Base-by-base conservation (phyloP, 257 asterid genomes). In the Petunia secreta region DNA sequence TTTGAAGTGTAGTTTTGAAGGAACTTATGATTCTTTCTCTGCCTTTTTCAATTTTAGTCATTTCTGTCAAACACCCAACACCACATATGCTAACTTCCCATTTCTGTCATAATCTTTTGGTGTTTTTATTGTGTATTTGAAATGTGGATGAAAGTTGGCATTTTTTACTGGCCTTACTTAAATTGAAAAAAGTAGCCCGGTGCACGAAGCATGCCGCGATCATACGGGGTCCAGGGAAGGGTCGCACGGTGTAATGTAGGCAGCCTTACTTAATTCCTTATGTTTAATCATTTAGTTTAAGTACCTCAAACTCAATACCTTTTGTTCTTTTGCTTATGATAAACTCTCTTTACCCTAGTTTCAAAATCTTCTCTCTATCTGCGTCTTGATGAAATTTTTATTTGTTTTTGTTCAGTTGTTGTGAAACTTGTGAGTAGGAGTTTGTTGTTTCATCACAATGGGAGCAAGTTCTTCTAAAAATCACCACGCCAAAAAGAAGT, bases 401-500 rank as follows among this genome's bases (percentile, higher is more conserved):
- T 54, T 54, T 54, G 6, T 54, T 54, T 4, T 4, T 52, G 55
- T 54, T 54, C 59, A 13, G n/a, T 13, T 4, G 11, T 10, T 54
- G 59, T 13, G 2, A 0, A 54, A 6, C 59, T 54, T 54, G 16
- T 54, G 16, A 5, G 59, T 54, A 54, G 13, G 74, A 65, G 52
- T 65, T 39, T 65, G 52, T 65, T 65, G 74, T 37, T 40, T 38
- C 59, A 54, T 54, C 59, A 44, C 48, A 34, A 82, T 82, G 84
- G 84, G 84, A 64, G 84, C 78, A 6, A 79, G 50, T 39, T 67
- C 60, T 9, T 66, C 82, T 0, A 79, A 79, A 25, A 66, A 52
- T 14, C 57, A 46, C 41, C 5, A 50, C 48, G 38, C 62, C n/a
- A 74, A 60, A 16, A 68, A 16, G 63, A 40, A 76, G n/a, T 58